These are phyloP conservation scores for Chaetomiaceae sp. DNA, from an alignment of 2,329 filamentous ascomycete species.

Conservation along the genomic window DNA sequence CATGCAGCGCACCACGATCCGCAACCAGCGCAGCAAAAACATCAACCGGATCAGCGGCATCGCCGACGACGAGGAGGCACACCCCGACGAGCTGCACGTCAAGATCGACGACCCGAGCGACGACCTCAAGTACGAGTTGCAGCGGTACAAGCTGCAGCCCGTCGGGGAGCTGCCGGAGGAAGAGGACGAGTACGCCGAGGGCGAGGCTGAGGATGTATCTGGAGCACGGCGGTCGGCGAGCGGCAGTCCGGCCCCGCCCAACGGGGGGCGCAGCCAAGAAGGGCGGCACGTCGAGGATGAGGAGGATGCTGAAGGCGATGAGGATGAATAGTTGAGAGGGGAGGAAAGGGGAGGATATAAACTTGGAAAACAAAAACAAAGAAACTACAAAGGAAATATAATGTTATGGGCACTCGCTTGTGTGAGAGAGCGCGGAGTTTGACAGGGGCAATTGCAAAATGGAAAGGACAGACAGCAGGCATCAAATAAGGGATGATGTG, in stretches of 20 bases:
- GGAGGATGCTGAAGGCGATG: conserved; percentile 43
- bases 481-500: no score
- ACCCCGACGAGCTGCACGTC: conserved; percentile 53
- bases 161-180: conserved; percentile 42
- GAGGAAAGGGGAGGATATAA: no score
- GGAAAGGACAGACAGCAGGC: background rate
- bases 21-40: conserved; percentile 59
- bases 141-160: conserved; percentile 48
- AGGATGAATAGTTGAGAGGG: conserved; percentile 29
- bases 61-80: conserved; percentile 45
- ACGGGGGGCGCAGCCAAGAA: conserved; percentile 4
- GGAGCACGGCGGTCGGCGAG: conserved; percentile 16
- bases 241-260: conserved; percentile 8
- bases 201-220: conserved; percentile 21
- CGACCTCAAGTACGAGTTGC: conserved; percentile 47
- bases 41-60: conserved; percentile 51
- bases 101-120: conserved; percentile 52
- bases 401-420: background rate
- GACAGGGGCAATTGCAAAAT: background rate
- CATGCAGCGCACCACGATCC: conserved; percentile 58
- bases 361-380: no score
- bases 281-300: conserved; percentile 12
- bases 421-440: conserved; percentile 13
- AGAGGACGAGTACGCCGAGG: conserved; percentile 22
- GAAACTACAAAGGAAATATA: background rate